phyloP scores from a whole-genome alignment of 306 rosid species.

The Hylodesmum podocarpum region DNA sequence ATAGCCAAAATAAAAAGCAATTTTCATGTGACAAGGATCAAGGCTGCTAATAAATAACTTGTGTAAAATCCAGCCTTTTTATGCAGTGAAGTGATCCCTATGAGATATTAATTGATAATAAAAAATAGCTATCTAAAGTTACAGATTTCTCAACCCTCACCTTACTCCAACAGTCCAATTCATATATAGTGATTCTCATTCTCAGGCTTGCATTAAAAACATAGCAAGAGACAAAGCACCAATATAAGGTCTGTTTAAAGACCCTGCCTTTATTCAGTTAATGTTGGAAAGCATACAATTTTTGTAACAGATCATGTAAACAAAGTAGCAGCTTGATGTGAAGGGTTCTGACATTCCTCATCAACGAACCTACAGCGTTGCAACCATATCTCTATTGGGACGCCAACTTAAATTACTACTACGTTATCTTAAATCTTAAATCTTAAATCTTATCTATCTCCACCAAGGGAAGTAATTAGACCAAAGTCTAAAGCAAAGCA shows the following conservation, averaged over 20 bases:
- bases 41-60: no score
- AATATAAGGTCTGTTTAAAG: not conserved
- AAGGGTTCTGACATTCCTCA: constrained; percentile 15
- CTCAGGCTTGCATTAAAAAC: constrained; percentile 17
- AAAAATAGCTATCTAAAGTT: no score
- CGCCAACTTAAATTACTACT: not conserved
- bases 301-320: constrained; percentile 15
- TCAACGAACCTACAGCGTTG: constrained; percentile 17
- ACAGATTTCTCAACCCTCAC: no score
- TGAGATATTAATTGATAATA: not conserved
- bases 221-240: constrained; percentile 26
- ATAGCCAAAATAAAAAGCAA: no score
- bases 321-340: constrained; percentile 19
- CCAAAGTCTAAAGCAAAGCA: no score
- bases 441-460: no score
- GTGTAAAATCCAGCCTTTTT: no score
- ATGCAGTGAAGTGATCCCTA: not conserved
- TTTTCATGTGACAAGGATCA: no score
- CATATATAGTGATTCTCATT: no score
- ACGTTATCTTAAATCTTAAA: no score
- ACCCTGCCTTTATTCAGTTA: not conserved
- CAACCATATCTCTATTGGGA: constrained; percentile 8
- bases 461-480: no score
- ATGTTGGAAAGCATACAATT: constrained; percentile 31
- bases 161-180: no score